A percentile compares a stretch with the other conserved stretches of the same genome.
Evolutionary conservation across 2,329 filamentous ascomycete genomes (phyloP).

Genomic region (Keithomyces neogunnii): DNA sequence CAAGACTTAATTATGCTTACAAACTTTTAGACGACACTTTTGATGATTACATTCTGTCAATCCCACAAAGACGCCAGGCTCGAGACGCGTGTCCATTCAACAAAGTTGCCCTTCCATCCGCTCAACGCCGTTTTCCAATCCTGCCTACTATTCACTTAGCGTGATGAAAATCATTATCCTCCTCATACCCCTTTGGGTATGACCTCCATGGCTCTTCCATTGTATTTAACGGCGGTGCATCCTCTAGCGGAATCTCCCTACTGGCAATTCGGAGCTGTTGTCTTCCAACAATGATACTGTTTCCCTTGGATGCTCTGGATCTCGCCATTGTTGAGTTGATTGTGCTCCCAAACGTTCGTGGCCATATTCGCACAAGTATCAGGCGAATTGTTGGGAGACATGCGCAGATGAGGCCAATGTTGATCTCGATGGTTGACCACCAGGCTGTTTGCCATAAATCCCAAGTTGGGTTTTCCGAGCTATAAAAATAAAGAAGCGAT

Average conservation of each 20-base stretch:
- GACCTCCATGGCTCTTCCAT: neutral
- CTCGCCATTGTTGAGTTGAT: neutral
- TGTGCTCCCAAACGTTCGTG: slow-evolving; percentile 4
- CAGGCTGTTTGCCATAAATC: slow-evolving; percentile 4
- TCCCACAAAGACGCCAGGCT: neutral
- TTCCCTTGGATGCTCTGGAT: neutral
- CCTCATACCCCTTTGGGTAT: neutral
- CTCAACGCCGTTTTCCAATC: neutral
- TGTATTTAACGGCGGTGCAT: neutral
- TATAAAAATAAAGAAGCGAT: slow-evolving; percentile 5
- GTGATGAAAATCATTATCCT: neutral
- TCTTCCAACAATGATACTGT: neutral
- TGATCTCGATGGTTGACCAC: slow-evolving; percentile 10
- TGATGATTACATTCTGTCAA: too few species aligned
- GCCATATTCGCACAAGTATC: slow-evolving; percentile 3
- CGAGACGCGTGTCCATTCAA: neutral
- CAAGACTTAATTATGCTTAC: too few species aligned
- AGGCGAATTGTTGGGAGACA: slow-evolving; percentile 4
- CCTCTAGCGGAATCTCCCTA: neutral
- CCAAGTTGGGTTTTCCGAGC: slow-evolving; percentile 5
- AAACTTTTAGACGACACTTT: too few species aligned
- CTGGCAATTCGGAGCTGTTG: neutral
- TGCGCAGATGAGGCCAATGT: slow-evolving; percentile 7
- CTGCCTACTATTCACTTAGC: neutral
- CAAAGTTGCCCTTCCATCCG: neutral